Evolutionary conservation across 2,329 filamentous ascomycete species (phyloP).

Genomic region (Emmonsiellopsis sp.): DNA sequence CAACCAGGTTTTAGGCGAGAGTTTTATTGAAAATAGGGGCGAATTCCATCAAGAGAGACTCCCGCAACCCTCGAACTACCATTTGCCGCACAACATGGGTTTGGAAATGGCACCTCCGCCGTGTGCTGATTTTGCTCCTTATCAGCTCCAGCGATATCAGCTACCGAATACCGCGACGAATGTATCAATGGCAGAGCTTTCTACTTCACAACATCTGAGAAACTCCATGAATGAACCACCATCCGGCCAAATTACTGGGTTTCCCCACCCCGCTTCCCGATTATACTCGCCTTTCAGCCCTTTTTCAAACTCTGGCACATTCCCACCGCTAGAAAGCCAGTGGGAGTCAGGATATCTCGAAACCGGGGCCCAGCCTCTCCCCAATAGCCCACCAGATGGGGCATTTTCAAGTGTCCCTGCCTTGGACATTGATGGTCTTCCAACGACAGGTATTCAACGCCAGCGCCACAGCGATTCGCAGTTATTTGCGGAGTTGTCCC

Average conservation of each 20-base stretch:
- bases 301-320: background rate
- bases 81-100: background rate
- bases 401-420: background rate
- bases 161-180: background rate
- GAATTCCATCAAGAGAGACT: background rate
- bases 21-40: background rate
- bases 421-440: background rate
- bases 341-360: background rate
- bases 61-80: background rate
- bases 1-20: background rate
- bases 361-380: too few species aligned
- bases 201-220: background rate
- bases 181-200: background rate
- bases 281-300: background rate
- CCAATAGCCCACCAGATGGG: background rate
- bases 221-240: background rate
- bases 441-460: background rate
- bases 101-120: background rate
- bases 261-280: background rate
- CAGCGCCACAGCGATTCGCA: background rate
- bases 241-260: background rate
- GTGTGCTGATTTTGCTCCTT: background rate
- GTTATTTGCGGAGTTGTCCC: background rate
- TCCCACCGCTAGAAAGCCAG: background rate
- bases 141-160: background rate